These are phyloP conservation scores for Picocystis salinarum DNA, from an alignment of 139 green algal genomes.

Conservation along the genomic window DNA sequence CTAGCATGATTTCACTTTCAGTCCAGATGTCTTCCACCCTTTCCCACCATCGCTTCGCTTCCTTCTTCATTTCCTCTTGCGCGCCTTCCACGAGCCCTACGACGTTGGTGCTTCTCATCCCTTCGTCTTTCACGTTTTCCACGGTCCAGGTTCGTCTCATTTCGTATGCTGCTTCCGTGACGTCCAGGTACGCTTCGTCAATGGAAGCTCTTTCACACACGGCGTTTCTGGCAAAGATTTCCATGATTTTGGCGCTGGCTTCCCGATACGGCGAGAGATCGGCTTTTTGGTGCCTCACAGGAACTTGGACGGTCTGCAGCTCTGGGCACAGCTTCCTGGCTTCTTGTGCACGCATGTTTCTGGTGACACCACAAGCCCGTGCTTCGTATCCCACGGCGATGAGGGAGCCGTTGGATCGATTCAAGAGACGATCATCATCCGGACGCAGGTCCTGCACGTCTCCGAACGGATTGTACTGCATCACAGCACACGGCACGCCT, in stretches of 20 bases:
- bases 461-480: constrained; percentile 65
- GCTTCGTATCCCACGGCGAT: constrained; percentile 82
- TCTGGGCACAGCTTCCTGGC: constrained; percentile 55
- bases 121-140: constrained; percentile 13
- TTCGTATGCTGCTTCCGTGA: constrained; percentile 34
- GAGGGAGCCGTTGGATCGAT: constrained; percentile 33
- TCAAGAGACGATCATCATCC: constrained; percentile 21
- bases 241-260: constrained; percentile 24
- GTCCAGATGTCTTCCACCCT: constrained; percentile 22
- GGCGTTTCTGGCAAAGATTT: constrained; percentile 23
- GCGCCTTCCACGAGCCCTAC: constrained; percentile 3
- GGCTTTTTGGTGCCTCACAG: constrained; percentile 54
- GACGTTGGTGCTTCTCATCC: background rate
- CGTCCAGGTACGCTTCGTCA: constrained; percentile 81
- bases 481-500: constrained; percentile 46
- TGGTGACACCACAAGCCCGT: constrained; percentile 42
- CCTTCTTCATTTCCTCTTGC: constrained; percentile 1
- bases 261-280: constrained; percentile 56
- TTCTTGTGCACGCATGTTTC: constrained; percentile 51
- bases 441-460: constrained; percentile 10
- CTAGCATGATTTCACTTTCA: constrained; percentile 33
- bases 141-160: too few species aligned
- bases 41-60: constrained; percentile 26
- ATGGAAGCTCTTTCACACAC: constrained; percentile 56
- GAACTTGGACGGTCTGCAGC: constrained; percentile 62